Percentiles rank a stretch among this genome's conserved stretches.
Evolutionary conservation across 495 filamentous ascomycete genomes (phyloP).

Genomic region (Aspergillus bertholletiae): DNA sequence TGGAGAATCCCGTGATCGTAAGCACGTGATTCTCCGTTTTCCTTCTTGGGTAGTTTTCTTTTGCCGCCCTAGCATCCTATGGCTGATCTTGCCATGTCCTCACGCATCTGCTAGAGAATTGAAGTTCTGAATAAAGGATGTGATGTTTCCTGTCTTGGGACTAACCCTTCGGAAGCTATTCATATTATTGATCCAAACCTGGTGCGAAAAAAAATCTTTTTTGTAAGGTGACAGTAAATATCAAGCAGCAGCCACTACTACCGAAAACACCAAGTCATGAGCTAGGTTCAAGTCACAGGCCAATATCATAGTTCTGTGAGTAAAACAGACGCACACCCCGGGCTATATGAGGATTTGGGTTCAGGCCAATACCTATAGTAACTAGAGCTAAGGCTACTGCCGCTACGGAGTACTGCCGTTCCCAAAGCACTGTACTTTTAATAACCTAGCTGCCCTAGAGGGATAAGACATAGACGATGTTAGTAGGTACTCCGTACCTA

Average conservation of each 20-base stretch:
- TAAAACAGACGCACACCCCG: constrained; percentile 35
- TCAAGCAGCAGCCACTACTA: too few relatives aligned
- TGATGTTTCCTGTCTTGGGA: constrained; percentile 23
- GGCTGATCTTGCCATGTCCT: constrained; percentile 57
- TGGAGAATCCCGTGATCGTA: neutral
- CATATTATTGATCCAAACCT: constrained; percentile 13
- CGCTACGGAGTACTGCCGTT: constrained; percentile 39
- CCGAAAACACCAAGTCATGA: too few relatives aligned
- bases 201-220: too few relatives aligned
- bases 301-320: constrained; percentile 59
- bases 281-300: too few relatives aligned
- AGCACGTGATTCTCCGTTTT: neutral
- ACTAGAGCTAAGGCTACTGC: too few relatives aligned
- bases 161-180: constrained; percentile 20
- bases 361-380: constrained; percentile 58
- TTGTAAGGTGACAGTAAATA: too few relatives aligned
- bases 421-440: constrained; percentile 20
- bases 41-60: too few relatives aligned
- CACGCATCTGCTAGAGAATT: constrained; percentile 59
- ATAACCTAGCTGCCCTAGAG: too few relatives aligned
- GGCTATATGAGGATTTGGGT: constrained; percentile 60
- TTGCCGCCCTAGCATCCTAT: constrained; percentile 62
- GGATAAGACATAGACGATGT: too few relatives aligned
- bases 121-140: constrained; percentile 35
- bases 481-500: too few relatives aligned